These are phyloP conservation scores for Elongisporangium senticosum DNA, from an alignment of 352 stramenopile genomes.

Conservation along the genomic window DNA sequence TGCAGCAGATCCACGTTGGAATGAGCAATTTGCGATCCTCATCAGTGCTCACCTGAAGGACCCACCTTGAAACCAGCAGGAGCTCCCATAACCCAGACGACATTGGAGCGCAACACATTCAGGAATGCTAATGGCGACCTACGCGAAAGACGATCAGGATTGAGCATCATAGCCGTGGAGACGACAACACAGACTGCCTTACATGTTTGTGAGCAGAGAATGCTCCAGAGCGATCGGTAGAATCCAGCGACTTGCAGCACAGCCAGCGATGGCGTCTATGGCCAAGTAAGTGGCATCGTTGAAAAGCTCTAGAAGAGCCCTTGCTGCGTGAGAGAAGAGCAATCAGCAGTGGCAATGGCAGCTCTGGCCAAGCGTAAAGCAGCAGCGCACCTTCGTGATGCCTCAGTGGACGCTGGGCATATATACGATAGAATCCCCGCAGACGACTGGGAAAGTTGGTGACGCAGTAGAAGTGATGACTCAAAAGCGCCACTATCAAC, in stretches of 20 bases:
- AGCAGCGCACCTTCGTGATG: slow-evolving; percentile 26
- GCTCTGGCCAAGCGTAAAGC: not conserved
- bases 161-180: not conserved
- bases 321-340: slow-evolving; percentile 11
- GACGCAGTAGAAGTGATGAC: slow-evolving; percentile 22
- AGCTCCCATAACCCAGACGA: slow-evolving; percentile 70
- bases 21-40: not conserved
- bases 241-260: slow-evolving; percentile 10
- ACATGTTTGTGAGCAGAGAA: not conserved
- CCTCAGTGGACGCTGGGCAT: slow-evolving; percentile 13
- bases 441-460: slow-evolving; percentile 19
- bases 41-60: not conserved
- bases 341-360: not conserved
- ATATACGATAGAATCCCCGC: slow-evolving; percentile 17
- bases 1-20: not conserved
- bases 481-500: slow-evolving; percentile 31
- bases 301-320: slow-evolving; percentile 20
- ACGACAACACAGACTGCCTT: too few relatives aligned
- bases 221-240: slow-evolving; percentile 1
- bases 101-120: slow-evolving; percentile 39
- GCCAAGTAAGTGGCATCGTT: slow-evolving; percentile 27
- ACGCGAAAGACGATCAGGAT: not conserved
- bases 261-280: slow-evolving; percentile 21
- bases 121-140: slow-evolving; percentile 33
- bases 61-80: slow-evolving; percentile 71